Conservation (phyloP, 257 asterid genomes). For the Oldenlandia corymbosa region DNA sequence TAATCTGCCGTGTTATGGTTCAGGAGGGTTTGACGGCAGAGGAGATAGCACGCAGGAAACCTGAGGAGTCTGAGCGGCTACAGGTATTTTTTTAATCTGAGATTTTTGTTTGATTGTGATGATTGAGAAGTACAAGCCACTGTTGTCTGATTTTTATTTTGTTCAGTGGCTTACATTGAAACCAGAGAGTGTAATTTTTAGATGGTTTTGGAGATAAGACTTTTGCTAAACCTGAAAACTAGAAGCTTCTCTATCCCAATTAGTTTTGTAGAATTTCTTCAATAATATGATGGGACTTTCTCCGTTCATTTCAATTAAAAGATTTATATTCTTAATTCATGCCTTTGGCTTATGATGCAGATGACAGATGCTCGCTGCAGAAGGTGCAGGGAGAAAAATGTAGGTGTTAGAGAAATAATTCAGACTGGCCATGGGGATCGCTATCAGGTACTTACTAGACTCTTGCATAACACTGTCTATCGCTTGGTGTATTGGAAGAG, state of each 20-base stretch:
- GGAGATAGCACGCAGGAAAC: constrained; percentile 64
- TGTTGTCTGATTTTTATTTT: neutral
- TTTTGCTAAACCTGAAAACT: no score
- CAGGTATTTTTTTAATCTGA: constrained; percentile 41
- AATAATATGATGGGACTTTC: no score
- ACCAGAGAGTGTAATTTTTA: no score
- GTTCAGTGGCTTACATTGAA: neutral
- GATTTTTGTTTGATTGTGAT: neutral
- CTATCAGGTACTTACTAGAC: constrained; percentile 52
- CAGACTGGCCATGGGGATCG: constrained; percentile 74
- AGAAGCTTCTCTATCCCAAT: no score
- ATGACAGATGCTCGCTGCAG: constrained; percentile 88
- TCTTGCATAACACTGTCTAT: neutral
- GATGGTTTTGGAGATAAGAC: no score
- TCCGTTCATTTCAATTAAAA: no score
- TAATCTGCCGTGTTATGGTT: constrained; percentile 2
- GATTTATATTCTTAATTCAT: no score
- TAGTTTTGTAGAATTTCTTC: no score
- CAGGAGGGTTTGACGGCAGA: constrained; percentile 93
- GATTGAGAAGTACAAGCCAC: neutral
- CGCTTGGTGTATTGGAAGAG: no score
- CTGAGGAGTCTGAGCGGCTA: constrained; percentile 55
- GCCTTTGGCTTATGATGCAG: constrained; percentile 28
- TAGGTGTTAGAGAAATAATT: constrained; percentile 57
- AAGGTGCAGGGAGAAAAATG: constrained; percentile 65